phyloP scores from a whole-genome alignment of 192 early-diverging fungal species.

The Podochytrium sp. region DNA sequence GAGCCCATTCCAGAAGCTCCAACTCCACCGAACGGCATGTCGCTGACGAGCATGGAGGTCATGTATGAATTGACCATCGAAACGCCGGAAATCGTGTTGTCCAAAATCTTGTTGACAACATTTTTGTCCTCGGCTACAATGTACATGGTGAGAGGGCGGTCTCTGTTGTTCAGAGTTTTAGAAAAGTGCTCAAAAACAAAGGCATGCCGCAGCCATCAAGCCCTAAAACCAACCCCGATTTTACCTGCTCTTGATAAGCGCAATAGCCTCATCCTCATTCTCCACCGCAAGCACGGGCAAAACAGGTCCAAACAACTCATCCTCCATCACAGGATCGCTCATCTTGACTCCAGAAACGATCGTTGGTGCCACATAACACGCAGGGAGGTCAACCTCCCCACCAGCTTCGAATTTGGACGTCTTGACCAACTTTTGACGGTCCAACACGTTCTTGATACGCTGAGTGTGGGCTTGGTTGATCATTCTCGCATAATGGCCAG shows the following conservation, averaged over 20 bases:
- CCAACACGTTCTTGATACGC: constrained; percentile 64
- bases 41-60: constrained; percentile 64
- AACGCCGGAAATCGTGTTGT: constrained; percentile 76
- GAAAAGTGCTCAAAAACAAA: neutral
- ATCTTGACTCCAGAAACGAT: constrained; percentile 72
- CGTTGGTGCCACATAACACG: constrained; percentile 81
- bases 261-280: constrained; percentile 41
- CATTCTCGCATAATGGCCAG: constrained; percentile 70
- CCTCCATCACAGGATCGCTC: constrained; percentile 65
- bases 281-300: constrained; percentile 72
- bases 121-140: constrained; percentile 60
- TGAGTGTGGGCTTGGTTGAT: constrained; percentile 72
- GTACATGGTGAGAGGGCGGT: constrained; percentile 80
- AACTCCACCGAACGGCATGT: constrained; percentile 84
- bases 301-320: constrained; percentile 93
- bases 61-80: constrained; percentile 80
- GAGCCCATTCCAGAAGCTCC: constrained; percentile 83
- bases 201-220: neutral
- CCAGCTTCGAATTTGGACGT: constrained; percentile 55
- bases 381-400: constrained; percentile 55
- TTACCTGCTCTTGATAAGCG: constrained; percentile 35
- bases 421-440: constrained; percentile 39
- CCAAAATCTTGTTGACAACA: constrained; percentile 61
- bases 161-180: neutral
- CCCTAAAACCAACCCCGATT: neutral